Conservation (phyloP, 495 filamentous ascomycete genomes). For the Aspergillus taichungensis region DNA sequence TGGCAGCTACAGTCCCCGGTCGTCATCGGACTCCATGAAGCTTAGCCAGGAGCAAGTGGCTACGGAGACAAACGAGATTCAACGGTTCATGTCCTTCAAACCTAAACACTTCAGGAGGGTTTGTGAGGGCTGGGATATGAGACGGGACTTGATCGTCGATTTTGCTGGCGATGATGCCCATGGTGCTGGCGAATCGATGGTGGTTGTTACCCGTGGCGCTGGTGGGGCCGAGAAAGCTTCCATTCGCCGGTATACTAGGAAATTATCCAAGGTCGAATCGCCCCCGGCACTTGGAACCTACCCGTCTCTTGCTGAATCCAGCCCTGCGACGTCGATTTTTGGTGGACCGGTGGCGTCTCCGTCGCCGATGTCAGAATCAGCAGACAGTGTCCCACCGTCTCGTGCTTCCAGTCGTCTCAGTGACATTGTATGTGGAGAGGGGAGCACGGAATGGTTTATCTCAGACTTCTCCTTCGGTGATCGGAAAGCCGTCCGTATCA, state of each 20-base stretch:
- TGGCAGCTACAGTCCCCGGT: slow-evolving; percentile 59
- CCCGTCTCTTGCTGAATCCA: neutral
- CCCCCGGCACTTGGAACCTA: slow-evolving; percentile 3
- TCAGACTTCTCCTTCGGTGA: slow-evolving; percentile 49
- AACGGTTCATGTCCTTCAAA: slow-evolving; percentile 62
- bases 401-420: slow-evolving; percentile 18
- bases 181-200: slow-evolving; percentile 62
- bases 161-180: slow-evolving; percentile 72
- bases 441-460: slow-evolving; percentile 47
- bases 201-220: slow-evolving; percentile 64
- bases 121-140: slow-evolving; percentile 90
- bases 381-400: slow-evolving; percentile 18
- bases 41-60: slow-evolving; percentile 58
- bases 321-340: slow-evolving; percentile 24
- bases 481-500: slow-evolving; percentile 50
- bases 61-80: slow-evolving; percentile 73
- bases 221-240: slow-evolving; percentile 44
- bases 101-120: slow-evolving; percentile 70
- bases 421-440: slow-evolving; percentile 9
- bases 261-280: slow-evolving; percentile 4
- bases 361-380: slow-evolving; percentile 4
- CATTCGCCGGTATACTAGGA: slow-evolving; percentile 43
- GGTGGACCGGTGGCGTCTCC: slow-evolving; percentile 20
- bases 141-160: slow-evolving; percentile 74
- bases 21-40: slow-evolving; percentile 63